A percentile compares a stretch with the other conserved stretches of the same genome.
Conservation (phyloP, 305 asterid genomes). For the Fraxinus dipetala region DNA sequence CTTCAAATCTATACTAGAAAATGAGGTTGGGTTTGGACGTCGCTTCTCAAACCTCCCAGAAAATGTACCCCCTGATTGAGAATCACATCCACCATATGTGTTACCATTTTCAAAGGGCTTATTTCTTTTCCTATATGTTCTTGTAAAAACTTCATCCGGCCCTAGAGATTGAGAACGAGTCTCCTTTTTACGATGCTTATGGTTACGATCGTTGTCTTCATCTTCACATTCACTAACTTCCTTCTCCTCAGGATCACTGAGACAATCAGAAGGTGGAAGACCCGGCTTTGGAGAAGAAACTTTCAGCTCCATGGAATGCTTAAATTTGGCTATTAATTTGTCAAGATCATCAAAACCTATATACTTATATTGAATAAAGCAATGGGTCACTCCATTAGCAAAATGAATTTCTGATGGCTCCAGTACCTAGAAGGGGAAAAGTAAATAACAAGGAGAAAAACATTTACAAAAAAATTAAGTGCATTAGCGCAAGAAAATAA, state of each 20-base stretch:
- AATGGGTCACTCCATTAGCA: neutral
- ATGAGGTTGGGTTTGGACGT: conserved; percentile 44
- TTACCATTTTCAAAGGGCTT: conserved; percentile 78
- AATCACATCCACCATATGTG: conserved; percentile 50
- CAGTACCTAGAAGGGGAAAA: conserved; percentile 25
- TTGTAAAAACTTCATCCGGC: conserved; percentile 51
- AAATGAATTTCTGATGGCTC: conserved; percentile 10
- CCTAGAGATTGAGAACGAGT: conserved; percentile 64
- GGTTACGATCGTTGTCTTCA: conserved; percentile 99
- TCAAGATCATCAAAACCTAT: conserved; percentile 9
- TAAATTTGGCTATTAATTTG: conserved; percentile 12
- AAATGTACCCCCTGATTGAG: conserved; percentile 38
- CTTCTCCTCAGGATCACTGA: conserved; percentile 80
- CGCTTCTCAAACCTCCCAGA: conserved; percentile 64
- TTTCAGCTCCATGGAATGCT: conserved; percentile 63
- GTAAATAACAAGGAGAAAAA: conserved; percentile 1
- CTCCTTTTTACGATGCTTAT: conserved; percentile 88
- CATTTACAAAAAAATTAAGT: conserved; percentile 7
- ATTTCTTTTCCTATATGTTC: conserved; percentile 70
- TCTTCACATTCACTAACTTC: conserved; percentile 93
- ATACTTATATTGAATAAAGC: conserved; percentile 14
- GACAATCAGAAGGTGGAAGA: conserved; percentile 58
- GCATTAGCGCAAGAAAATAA: conserved; percentile 9
- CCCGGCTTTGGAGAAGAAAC: conserved; percentile 60
- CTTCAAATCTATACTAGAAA: conserved; percentile 56